Evolutionary conservation across 2,329 filamentous ascomycete genomes (phyloP).

Genomic region (Saccharata proteae): DNA sequence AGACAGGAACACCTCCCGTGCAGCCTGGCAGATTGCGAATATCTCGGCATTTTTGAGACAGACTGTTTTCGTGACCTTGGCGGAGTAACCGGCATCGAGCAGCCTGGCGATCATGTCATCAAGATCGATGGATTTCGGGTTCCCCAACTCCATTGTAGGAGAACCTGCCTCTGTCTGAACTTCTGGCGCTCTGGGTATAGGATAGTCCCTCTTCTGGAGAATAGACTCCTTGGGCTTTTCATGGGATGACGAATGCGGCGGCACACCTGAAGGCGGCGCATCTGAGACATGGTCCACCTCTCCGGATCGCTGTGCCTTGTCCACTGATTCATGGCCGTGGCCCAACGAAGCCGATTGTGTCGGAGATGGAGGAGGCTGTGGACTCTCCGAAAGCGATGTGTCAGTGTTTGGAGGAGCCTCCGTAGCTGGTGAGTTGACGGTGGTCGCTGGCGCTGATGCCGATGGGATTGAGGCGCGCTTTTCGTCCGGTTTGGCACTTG

Average conservation of each 20-base stretch:
- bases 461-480: conserved; percentile 40
- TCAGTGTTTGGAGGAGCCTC: conserved; percentile 12
- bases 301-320: conserved; percentile 68
- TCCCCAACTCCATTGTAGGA: conserved; percentile 64
- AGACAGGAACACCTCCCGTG: conserved; percentile 76
- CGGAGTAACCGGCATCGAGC: conserved; percentile 86
- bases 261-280: conserved; percentile 59
- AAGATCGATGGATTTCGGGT: conserved; percentile 83
- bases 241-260: conserved; percentile 38
- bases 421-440: conserved; percentile 30
- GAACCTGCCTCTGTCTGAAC: conserved; percentile 34
- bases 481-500: conserved; percentile 53
- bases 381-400: conserved; percentile 19
- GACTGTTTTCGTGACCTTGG: conserved; percentile 95
- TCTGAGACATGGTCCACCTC: conserved; percentile 95
- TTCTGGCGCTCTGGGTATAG: conserved; percentile 44
- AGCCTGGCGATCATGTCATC: conserved; percentile 96
- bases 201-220: conserved; percentile 65
- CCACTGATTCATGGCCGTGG: conserved; percentile 63
- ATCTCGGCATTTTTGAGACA: conserved; percentile 98
- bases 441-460: conserved; percentile 6
- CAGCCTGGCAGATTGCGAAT: conserved; percentile 79
- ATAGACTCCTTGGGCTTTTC: conserved; percentile 80
- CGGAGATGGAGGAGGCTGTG: conserved; percentile 64
- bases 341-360: conserved; percentile 65